phyloP scores from a whole-genome alignment of 768 basidiomycete species.

The Collybia sp. region DNA sequence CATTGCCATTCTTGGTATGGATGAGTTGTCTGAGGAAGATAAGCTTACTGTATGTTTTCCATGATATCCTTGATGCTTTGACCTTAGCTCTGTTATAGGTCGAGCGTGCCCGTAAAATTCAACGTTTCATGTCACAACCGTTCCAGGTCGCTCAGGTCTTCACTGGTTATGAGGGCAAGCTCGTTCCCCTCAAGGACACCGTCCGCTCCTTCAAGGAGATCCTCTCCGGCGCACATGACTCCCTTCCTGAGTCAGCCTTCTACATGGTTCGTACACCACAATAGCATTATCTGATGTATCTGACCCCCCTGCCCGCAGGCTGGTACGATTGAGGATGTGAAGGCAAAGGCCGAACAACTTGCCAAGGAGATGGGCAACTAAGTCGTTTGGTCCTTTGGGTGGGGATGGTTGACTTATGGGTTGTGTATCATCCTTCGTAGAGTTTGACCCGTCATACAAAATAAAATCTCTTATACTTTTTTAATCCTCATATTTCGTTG shows the following conservation, averaged over 20 bases:
- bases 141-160: slow-evolving; percentile 99
- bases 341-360: slow-evolving; percentile 95
- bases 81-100: slow-evolving; percentile 43
- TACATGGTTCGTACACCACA: slow-evolving; percentile 66
- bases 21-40: slow-evolving; percentile 99
- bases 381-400: slow-evolving; percentile 12
- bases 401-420: slow-evolving; percentile 7
- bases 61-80: not conserved
- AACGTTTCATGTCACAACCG: slow-evolving; percentile 99
- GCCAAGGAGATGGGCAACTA: slow-evolving; percentile 86
- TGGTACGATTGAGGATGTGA: slow-evolving; percentile 96
- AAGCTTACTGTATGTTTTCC: slow-evolving; percentile 80
- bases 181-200: slow-evolving; percentile 95
- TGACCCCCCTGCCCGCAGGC: slow-evolving; percentile 28
- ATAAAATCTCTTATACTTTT: not conserved
- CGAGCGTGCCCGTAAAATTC: slow-evolving; percentile 97
- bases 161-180: slow-evolving; percentile 98
- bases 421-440: slow-evolving; percentile 5
- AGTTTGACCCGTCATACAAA: not conserved
- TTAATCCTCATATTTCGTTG: not conserved
- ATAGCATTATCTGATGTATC: not conserved
- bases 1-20: slow-evolving; percentile 99
- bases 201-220: slow-evolving; percentile 98
- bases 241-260: slow-evolving; percentile 93
- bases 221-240: slow-evolving; percentile 83